These are phyloP conservation scores for Saturnispora sekii DNA, from an alignment of 805 yeast species.

Conservation along the genomic window DNA sequence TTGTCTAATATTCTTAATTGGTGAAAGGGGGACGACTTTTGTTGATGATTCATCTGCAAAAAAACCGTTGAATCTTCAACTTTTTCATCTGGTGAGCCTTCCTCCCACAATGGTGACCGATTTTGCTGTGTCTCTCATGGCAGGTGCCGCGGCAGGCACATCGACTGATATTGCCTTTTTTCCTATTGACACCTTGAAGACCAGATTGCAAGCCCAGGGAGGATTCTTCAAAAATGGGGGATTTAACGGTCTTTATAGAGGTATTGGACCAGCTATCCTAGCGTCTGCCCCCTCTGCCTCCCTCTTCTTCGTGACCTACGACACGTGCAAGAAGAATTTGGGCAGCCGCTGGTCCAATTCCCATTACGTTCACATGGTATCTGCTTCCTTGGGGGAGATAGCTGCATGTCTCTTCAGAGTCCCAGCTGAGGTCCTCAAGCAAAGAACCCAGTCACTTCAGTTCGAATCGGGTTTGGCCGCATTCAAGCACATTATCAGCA, in stretches of 20 bases:
- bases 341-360: constrained; percentile 14
- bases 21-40: background rate
- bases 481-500: constrained; percentile 48
- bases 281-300: constrained; percentile 92
- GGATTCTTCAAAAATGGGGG: constrained; percentile 94
- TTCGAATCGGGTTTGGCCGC: constrained; percentile 55
- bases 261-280: constrained; percentile 85
- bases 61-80: constrained; percentile 1
- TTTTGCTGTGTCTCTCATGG: constrained; percentile 24
- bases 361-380: constrained; percentile 63
- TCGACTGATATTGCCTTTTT: constrained; percentile 90
- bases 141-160: constrained; percentile 96
- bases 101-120: constrained; percentile 3
- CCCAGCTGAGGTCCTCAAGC: constrained; percentile 95
- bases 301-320: constrained; percentile 76
- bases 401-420: constrained; percentile 92
- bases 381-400: constrained; percentile 85
- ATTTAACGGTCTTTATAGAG: constrained; percentile 81
- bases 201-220: constrained; percentile 89
- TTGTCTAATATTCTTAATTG: no score
- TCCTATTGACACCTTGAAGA: constrained; percentile 93
- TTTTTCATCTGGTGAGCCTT: background rate
- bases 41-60: background rate
- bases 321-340: constrained; percentile 45
- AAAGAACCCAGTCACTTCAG: constrained; percentile 75